Conservation (phyloP, 768 basidiomycete genomes). For the Mycena venus region DNA sequence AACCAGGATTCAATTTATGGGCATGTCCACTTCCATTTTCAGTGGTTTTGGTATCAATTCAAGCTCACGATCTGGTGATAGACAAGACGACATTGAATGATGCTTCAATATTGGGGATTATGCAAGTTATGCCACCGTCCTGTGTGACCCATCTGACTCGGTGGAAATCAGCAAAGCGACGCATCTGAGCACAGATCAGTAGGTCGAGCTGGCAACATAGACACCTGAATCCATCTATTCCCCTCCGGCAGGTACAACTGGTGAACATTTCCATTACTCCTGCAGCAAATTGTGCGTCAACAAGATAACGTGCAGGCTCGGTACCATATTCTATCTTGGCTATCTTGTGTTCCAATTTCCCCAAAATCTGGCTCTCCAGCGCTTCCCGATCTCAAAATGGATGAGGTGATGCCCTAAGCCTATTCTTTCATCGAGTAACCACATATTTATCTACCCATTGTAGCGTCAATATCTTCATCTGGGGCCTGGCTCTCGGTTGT, state of each 20-base stretch:
- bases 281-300: slow-evolving; percentile 35
- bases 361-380: slow-evolving; percentile 81
- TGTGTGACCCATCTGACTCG: too few species aligned
- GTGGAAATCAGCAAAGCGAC: slow-evolving; percentile 69
- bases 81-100: slow-evolving; percentile 75
- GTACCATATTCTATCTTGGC: slow-evolving; percentile 82
- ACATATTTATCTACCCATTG: neutral
- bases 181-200: slow-evolving; percentile 78
- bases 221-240: too few species aligned
- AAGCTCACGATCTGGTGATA: neutral
- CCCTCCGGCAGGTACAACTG: slow-evolving; percentile 69
- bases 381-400: slow-evolving; percentile 85
- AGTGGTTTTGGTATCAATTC: too few species aligned
- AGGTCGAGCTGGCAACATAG: too few species aligned
- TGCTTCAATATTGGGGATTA: too few species aligned
- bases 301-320: slow-evolving; percentile 60
- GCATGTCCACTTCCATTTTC: too few species aligned
- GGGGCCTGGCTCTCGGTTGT: slow-evolving; percentile 72
- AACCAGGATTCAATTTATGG: slow-evolving; percentile 82
- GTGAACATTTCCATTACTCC: too few species aligned
- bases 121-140: too few species aligned
- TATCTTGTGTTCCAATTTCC: slow-evolving; percentile 76
- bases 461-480: slow-evolving; percentile 81
- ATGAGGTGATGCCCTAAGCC: too few species aligned
- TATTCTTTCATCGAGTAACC: too few species aligned